Base-by-base conservation (phyloP, 2,329 filamentous ascomycete genomes). In the Talaromyces marneffei region DNA sequence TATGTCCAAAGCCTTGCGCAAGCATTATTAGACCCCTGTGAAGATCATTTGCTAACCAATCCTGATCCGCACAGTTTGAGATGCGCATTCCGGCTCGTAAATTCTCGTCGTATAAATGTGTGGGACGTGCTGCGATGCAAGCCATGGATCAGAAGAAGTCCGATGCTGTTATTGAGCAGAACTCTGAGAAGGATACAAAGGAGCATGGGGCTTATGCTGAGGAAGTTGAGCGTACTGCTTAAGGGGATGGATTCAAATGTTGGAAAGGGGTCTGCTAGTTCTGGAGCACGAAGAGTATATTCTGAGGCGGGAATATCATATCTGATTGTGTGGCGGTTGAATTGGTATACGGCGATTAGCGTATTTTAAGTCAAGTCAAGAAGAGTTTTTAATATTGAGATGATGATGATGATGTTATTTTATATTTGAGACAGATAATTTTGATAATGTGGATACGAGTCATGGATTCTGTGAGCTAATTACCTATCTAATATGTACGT, bases 1-100 rank as follows among this genome's bases (percentile, higher is more conserved):
- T 79, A 69, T 62, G 70, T 60, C 16, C n/a, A 14, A 29, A 9
- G 16, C 3, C 25, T 48, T 29, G 23, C 8, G n/a, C n/a, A n/a
- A n/a, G n/a, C n/a, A 48, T 29, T 18, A 9, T 29, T 7, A 16
- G 18, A 44, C 7, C n/a, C 5, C 2, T 20, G 12, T 42, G 0
- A 10, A 42, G 8, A 4, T 10, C 3, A n/a, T 29, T 10, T 4
- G 27, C 25, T 29, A 16, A 48, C 16, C 5, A 4, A 29, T 1
- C n/a, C n/a, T 48, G 8, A 4, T 2, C 5, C 12, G 6, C 14
- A 27, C 16, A 48, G 44, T 48, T 48, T 29, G 44, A 48, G 25
- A 48, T 48, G 44, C 44, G 25, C 29, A 25, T 48, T 6, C 44
- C 44, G 25, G 44, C 44, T 48, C 44, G 44, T 48, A 48, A 48